Percentiles rank a stretch among this genome's conserved stretches.
Evolutionary conservation across 371 early-diverging fungal genomes (phyloP).

Genomic region (Apophysomyces variabilis): DNA sequence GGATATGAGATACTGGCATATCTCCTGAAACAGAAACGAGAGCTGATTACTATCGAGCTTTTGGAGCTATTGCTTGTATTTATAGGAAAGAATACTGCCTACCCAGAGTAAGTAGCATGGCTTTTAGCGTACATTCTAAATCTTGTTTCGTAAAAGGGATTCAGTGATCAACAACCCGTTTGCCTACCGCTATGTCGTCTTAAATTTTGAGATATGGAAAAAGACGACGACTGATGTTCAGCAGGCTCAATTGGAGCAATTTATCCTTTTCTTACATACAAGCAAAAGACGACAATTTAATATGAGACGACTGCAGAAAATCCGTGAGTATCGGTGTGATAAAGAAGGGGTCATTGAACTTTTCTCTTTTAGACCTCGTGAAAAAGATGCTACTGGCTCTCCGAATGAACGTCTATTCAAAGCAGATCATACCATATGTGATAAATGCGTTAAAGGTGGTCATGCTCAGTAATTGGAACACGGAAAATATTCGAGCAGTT

Average conservation of each 20-base stretch:
- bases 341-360: constrained; percentile 9
- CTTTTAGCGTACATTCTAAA: background rate
- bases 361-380: constrained; percentile 51
- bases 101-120: constrained; percentile 53
- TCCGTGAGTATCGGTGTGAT: constrained; percentile 51
- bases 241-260: constrained; percentile 65
- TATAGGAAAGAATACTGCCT: constrained; percentile 64
- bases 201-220: constrained; percentile 79
- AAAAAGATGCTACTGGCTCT: constrained; percentile 69
- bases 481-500: constrained; percentile 67
- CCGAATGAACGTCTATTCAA: constrained; percentile 62
- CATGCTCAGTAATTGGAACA: constrained; percentile 62
- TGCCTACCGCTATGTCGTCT: constrained; percentile 67
- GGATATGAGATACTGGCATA: constrained; percentile 77
- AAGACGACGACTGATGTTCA: constrained; percentile 65
- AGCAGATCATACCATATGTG: constrained; percentile 58
- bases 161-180: constrained; percentile 70
- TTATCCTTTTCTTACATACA: constrained; percentile 64
- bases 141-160: constrained; percentile 37
- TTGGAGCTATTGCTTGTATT: constrained; percentile 67
- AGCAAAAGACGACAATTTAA: constrained; percentile 65
- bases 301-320: constrained; percentile 61
- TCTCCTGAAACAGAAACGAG: constrained; percentile 66
- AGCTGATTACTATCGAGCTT: constrained; percentile 61
- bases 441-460: constrained; percentile 62